These are phyloP conservation scores for Remersonia thermophila DNA, from an alignment of 2,329 filamentous ascomycete genomes.

Conservation along the genomic window DNA sequence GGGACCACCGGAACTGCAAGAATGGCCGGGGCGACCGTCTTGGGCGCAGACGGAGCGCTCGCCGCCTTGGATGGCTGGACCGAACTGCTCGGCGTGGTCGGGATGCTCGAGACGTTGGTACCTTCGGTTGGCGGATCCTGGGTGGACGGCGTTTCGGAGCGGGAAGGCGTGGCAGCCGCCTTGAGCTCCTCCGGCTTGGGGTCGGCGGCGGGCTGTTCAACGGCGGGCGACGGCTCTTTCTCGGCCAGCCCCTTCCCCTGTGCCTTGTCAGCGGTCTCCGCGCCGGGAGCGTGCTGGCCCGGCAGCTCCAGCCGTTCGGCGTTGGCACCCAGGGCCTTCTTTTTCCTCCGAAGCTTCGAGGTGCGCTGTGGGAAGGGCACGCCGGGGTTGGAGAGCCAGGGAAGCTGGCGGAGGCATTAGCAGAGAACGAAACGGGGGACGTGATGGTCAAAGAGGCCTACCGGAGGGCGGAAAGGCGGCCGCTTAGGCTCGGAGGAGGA, in stretches of 20 bases:
- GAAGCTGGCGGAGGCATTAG: constrained; percentile 34
- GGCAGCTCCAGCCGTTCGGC: constrained; percentile 31
- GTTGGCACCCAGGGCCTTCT: constrained; percentile 24
- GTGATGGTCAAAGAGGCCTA: constrained; percentile 25
- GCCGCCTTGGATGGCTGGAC: constrained; percentile 17
- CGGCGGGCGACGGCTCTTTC: neutral
- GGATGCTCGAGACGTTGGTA: constrained; percentile 21
- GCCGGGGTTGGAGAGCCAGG: constrained; percentile 44
- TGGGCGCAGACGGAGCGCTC: constrained; percentile 15
- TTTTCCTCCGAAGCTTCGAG: constrained; percentile 31
- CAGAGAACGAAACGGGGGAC: constrained; percentile 2
- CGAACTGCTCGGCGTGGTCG: constrained; percentile 26
- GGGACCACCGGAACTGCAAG: constrained; percentile 38
- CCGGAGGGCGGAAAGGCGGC: constrained; percentile 35
- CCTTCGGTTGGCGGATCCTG: constrained; percentile 23
- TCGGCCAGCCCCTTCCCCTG: neutral
- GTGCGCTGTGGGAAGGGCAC: constrained; percentile 35
- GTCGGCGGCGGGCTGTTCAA: constrained; percentile 10
- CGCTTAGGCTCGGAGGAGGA: constrained; percentile 6
- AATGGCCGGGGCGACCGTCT: constrained; percentile 26
- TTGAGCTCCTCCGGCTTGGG: constrained; percentile 11
- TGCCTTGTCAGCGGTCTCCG: constrained; percentile 21
- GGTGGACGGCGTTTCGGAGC: constrained; percentile 22
- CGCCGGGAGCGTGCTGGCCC: constrained; percentile 7
- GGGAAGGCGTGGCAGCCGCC: constrained; percentile 8